A percentile compares a stretch with the other conserved stretches of the same genome.
Conservation (phyloP, 345 rosid genomes). For the Psidium friedrichsthalianum region DNA sequence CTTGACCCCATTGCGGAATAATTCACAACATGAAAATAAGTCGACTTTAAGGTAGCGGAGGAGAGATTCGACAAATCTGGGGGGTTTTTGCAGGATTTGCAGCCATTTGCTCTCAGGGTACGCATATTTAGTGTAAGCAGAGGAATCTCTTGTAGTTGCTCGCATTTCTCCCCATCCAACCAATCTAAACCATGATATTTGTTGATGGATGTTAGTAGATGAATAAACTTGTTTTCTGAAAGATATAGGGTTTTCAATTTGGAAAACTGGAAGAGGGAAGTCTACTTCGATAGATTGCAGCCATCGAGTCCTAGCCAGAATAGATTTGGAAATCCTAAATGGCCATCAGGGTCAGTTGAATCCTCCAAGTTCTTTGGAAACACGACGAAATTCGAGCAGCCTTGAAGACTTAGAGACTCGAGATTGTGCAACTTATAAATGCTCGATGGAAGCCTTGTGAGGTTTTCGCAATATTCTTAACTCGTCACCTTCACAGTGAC, state of each 20-base stretch:
- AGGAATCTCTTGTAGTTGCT: no score
- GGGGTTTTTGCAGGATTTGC: no score
- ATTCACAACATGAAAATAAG: no score
- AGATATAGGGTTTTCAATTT: neutral
- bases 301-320: fast-evolving
- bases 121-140: no score
- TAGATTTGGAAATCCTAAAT: neutral
- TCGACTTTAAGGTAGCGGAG: neutral
- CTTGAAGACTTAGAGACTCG: fast-evolving
- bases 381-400: neutral
- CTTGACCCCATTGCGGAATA: no score
- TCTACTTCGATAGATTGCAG: neutral
- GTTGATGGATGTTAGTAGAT: neutral
- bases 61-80: neutral
- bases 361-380: neutral
- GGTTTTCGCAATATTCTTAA: neutral
- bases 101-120: no score
- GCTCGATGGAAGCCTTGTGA: neutral
- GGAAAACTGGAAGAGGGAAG: neutral
- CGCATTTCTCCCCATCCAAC: no score
- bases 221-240: neutral
- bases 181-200: no score
- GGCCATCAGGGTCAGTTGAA: neutral
- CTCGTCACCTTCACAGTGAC: fast-evolving
- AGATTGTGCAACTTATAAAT: neutral